These are phyloP conservation scores for Aspergillus cejpii DNA, from an alignment of 2,329 filamentous ascomycete genomes.

Conservation along the genomic window DNA sequence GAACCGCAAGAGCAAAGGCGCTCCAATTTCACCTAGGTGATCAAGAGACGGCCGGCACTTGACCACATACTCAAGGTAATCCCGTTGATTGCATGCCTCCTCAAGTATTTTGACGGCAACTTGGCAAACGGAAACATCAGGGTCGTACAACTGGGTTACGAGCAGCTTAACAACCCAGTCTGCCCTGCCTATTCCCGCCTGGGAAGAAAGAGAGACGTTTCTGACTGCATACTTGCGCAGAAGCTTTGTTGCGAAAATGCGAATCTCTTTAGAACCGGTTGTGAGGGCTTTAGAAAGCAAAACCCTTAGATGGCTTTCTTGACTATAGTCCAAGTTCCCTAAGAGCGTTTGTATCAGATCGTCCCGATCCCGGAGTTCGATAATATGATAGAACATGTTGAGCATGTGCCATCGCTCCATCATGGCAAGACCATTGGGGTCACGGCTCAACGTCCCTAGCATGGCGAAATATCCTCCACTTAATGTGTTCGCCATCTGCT, in stretches of 20 bases:
- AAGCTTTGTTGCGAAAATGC: slow-evolving; percentile 81
- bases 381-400: slow-evolving; percentile 99
- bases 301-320: slow-evolving; percentile 82
- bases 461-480: slow-evolving; percentile 92
- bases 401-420: slow-evolving; percentile 96
- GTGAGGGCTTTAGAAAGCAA: slow-evolving; percentile 91
- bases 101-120: slow-evolving; percentile 95
- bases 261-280: slow-evolving; percentile 80
- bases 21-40: slow-evolving; percentile 92
- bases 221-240: slow-evolving; percentile 77
- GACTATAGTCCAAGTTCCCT: slow-evolving; percentile 83
- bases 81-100: slow-evolving; percentile 89
- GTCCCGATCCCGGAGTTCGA: slow-evolving; percentile 82
- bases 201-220: slow-evolving; percentile 39
- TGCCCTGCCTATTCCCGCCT: slow-evolving; percentile 54
- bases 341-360: slow-evolving; percentile 86
- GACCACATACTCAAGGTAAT: slow-evolving; percentile 89
- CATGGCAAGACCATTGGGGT: slow-evolving; percentile 75
- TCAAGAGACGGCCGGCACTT: slow-evolving; percentile 91
- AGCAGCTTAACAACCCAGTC: slow-evolving; percentile 95
- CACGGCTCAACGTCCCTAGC: slow-evolving; percentile 77
- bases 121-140: slow-evolving; percentile 92
- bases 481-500: slow-evolving; percentile 77
- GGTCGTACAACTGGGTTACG: slow-evolving; percentile 98
- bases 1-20: slow-evolving; percentile 84